Evolutionary conservation across 768 basidiomycete genomes (phyloP).

Genomic region (Rubroboletus satanas): DNA sequence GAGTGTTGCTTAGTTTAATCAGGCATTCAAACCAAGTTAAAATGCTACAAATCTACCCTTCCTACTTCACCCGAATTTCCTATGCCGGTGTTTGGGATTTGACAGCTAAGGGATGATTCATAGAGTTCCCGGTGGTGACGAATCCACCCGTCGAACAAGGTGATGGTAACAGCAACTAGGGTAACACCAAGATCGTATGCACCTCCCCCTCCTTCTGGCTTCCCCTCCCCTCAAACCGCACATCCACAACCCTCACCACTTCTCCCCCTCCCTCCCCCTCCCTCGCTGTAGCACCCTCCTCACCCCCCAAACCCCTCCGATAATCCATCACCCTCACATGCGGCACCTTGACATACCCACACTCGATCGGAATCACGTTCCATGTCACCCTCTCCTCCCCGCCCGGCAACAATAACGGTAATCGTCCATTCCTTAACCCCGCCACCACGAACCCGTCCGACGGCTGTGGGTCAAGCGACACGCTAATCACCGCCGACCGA

Average conservation of each 20-base stretch:
- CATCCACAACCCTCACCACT: constrained; percentile 50
- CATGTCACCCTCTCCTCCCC: constrained; percentile 62
- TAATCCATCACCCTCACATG: constrained; percentile 55
- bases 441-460: constrained; percentile 78
- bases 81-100: too few relatives aligned
- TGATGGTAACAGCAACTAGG: constrained; percentile 1
- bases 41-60: too few relatives aligned
- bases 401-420: constrained; percentile 73
- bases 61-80: too few relatives aligned
- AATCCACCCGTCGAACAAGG: too few relatives aligned
- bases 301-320: constrained; percentile 36
- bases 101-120: too few relatives aligned
- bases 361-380: constrained; percentile 71
- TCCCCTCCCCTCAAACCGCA: constrained; percentile 38
- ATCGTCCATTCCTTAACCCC: constrained; percentile 61
- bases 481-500: constrained; percentile 63
- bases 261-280: constrained; percentile 38
- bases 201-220: constrained; percentile 1
- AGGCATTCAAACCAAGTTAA: too few relatives aligned
- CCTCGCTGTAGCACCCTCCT: constrained; percentile 4
- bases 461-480: constrained; percentile 67
- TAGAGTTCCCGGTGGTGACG: too few relatives aligned
- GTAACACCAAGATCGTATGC: constrained; percentile 18
- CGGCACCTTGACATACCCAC: constrained; percentile 63
- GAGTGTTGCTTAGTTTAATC: too few relatives aligned